phyloP scores from a whole-genome alignment of 371 early-diverging fungal genomes.

The Nosema muscidifuracis region DNA sequence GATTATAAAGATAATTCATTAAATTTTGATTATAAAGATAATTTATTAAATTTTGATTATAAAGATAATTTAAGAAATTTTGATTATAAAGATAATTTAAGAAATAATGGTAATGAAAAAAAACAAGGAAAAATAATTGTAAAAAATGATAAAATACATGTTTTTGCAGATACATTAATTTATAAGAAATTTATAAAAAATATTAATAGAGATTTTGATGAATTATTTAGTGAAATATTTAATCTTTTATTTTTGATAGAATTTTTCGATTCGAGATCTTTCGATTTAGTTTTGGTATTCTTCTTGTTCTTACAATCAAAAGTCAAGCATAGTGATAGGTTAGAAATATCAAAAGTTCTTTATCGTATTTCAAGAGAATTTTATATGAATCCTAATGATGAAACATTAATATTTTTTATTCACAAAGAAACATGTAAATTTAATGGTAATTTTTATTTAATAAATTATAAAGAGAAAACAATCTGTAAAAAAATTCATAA shows the following conservation, averaged over 20 bases:
- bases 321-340: background rate
- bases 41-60: background rate
- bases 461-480: background rate
- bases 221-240: conserved; percentile 18
- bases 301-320: conserved; percentile 2
- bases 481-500: background rate
- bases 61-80: background rate
- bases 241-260: conserved; percentile 12
- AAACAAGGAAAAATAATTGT: background rate
- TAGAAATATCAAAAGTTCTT: background rate
- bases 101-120: background rate
- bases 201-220: background rate
- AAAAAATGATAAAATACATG: background rate
- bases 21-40: no score
- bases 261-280: background rate
- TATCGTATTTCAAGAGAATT: background rate
- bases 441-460: background rate
- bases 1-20: no score
- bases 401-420: background rate
- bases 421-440: background rate
- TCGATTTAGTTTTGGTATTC: conserved; percentile 4
- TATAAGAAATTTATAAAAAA: background rate
- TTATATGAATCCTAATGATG: background rate
- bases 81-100: background rate
- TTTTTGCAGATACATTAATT: background rate